A percentile compares a stretch with the other conserved stretches of the same genome.
Conservation (phyloP, 2,329 filamentous ascomycete genomes). For the Huntiella abstrusa region DNA sequence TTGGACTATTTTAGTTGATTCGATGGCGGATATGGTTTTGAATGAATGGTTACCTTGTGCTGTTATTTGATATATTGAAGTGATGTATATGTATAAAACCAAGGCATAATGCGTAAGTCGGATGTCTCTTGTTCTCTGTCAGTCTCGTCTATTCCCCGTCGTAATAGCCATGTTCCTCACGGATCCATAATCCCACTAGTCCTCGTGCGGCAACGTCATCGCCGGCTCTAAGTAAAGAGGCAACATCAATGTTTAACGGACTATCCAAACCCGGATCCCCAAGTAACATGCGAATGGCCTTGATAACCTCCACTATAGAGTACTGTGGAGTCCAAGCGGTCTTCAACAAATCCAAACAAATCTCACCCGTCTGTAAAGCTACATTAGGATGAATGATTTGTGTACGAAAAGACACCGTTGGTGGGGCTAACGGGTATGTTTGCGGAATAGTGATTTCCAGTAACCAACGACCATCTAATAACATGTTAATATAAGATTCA, state of each 20-base stretch:
- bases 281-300: slow-evolving; percentile 52
- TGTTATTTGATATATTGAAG: neutral
- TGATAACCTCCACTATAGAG: slow-evolving; percentile 55
- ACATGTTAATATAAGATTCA: neutral
- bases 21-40: neutral
- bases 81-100: too few relatives aligned
- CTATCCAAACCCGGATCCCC: slow-evolving; percentile 49
- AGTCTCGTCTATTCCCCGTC: slow-evolving; percentile 1
- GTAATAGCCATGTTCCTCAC: slow-evolving; percentile 14
- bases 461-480: slow-evolving; percentile 56
- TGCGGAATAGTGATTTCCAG: slow-evolving; percentile 58
- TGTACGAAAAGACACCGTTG: slow-evolving; percentile 64
- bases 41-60: neutral
- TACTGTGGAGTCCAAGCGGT: slow-evolving; percentile 73
- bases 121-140: neutral
- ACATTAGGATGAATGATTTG: slow-evolving; percentile 73
- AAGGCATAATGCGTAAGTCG: too few relatives aligned
- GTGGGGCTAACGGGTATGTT: slow-evolving; percentile 62
- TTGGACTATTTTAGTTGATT: too few relatives aligned
- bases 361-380: slow-evolving; percentile 55
- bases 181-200: slow-evolving; percentile 54
- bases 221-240: slow-evolving; percentile 47
- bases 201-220: slow-evolving; percentile 49
- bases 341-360: slow-evolving; percentile 76
- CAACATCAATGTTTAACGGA: slow-evolving; percentile 64